Evolutionary conservation across 1,139 yeast species (phyloP).

Genomic region (Kurtzmaniella quercitrusa): DNA sequence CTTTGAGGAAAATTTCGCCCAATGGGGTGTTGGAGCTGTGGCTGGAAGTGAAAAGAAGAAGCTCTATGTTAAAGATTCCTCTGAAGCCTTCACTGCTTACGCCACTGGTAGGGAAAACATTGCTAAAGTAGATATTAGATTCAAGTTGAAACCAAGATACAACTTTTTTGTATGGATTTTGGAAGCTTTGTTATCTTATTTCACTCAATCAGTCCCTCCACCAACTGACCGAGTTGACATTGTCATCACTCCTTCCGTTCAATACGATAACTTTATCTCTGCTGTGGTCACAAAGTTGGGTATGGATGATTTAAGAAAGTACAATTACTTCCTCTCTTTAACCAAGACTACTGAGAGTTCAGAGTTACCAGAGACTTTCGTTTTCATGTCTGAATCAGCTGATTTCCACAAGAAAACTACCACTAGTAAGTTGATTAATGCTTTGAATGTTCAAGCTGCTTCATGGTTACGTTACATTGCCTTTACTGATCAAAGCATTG

Average conservation of each 20-base stretch:
- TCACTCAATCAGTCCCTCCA: conserved; percentile 41
- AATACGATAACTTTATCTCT: conserved; percentile 65
- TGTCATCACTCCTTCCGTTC: conserved; percentile 56
- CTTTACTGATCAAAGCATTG: conserved; percentile 75
- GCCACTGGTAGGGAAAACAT: conserved; percentile 88
- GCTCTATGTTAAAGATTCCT: conserved; percentile 60
- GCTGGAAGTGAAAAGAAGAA: conserved; percentile 18
- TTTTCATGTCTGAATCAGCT: conserved; percentile 84
- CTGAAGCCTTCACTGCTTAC: conserved; percentile 69
- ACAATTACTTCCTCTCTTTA: conserved; percentile 76
- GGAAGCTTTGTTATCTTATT: conserved; percentile 55
- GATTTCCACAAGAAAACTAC: conserved; percentile 71
- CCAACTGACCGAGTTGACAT: conserved; percentile 64
- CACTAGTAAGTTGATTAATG: conserved; percentile 44
- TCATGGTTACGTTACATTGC: conserved; percentile 61
- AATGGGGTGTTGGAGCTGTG: conserved; percentile 61
- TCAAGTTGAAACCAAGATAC: conserved; percentile 75
- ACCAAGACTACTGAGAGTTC: conserved; percentile 75
- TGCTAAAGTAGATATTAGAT: conserved; percentile 54
- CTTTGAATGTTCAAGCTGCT: conserved; percentile 50
- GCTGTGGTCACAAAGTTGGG: conserved; percentile 82
- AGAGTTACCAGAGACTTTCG: conserved; percentile 68
- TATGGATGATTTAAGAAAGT: conserved; percentile 74
- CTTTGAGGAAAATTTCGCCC: conserved; percentile 67
- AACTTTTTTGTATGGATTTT: conserved; percentile 62